Evolutionary conservation across 192 early-diverging fungal genomes (phyloP), one percentile per base, ranked within the genome.

Genomic region (Podila verticillata): DNA sequence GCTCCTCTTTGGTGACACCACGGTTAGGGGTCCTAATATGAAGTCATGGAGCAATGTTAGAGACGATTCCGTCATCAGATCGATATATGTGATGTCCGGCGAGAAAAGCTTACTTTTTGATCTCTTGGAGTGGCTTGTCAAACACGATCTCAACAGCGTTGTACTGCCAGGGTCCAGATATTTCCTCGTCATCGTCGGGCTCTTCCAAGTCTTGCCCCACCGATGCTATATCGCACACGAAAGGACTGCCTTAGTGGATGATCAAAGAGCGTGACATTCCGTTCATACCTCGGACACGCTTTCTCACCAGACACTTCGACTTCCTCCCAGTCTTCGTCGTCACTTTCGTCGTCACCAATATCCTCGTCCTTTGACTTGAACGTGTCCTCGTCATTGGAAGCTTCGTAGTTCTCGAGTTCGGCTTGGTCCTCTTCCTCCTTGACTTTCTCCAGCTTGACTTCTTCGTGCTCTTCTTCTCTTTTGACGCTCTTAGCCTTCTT

Each of bases 1-100:
- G 83, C 44, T 89, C 84, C 57, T 83, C 70, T 59, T 89, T 87
- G 22, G 82, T 75, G 12, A 91, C 79, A 15, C 86, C 83, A 34
- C 66, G 49, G 30, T 51, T 64, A 2, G 77, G 49, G 15, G 75
- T 65, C 70, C 84, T 88, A 64, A 51, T 60, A 51, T 29, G 51
- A 30, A 31, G 22, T 36, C 31, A 32, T 48, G 6, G 65, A 20
- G 2, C 10, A 35, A 34, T 26, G 65, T 35, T 17, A 54, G 51
- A 54, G 24, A 24, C 7, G 51, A 26, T 7, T n/a, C 22, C n/a
- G 39, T 30, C 30, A 28, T 30, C n/a, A n/a, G n/a, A 13, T 68
- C 26, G 32, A 67, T 22, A 31, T 7, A 49, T 30, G 12, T 58
- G 61, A 58, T 17, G 39, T 51, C 1, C 39, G 2, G 15, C 1